Percentiles rank a stretch among this genome's conserved stretches.
These are phyloP conservation scores for Boletus rubropictus DNA, from an alignment of 768 basidiomycete species.

Conservation along the genomic window DNA sequence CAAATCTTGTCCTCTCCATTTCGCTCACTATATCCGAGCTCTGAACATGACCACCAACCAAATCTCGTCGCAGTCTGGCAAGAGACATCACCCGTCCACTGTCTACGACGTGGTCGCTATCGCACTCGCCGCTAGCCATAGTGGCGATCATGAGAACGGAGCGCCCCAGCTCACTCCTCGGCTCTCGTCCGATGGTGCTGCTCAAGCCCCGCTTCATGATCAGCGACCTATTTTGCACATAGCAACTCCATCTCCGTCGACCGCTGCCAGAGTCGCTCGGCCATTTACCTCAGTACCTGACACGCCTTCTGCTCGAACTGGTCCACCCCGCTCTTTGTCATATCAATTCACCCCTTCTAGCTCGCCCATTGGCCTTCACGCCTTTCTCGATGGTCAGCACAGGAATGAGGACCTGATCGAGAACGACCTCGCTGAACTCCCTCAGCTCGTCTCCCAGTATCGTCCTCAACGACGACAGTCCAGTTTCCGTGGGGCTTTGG, in stretches of 20 bases:
- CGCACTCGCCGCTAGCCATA: conserved; percentile 1
- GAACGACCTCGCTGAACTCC: conserved; percentile 32
- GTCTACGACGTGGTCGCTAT: conserved; percentile 10
- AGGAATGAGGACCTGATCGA: conserved; percentile 26
- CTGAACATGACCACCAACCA: conserved; percentile 11
- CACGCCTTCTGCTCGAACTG: conserved; percentile 63
- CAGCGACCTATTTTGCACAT: conserved; percentile 14
- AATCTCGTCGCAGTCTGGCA: not conserved
- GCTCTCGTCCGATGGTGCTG: not conserved
- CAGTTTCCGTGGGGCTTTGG: conserved; percentile 61
- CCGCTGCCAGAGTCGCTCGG: conserved; percentile 3
- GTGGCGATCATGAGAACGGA: not conserved
- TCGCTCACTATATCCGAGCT: not conserved
- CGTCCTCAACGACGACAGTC: conserved; percentile 28
- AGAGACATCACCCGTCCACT: not conserved
- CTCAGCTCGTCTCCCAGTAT: conserved; percentile 27
- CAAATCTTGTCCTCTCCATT: not conserved
- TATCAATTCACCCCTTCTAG: conserved; percentile 52
- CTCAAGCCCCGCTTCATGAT: not conserved
- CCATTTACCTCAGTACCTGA: conserved; percentile 13
- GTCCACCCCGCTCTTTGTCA: conserved; percentile 68
- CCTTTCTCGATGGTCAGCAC: conserved; percentile 24
- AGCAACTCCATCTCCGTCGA: conserved; percentile 8
- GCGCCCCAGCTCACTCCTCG: not conserved
- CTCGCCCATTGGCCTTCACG: conserved; percentile 32